phyloP scores from a whole-genome alignment of 495 filamentous ascomycete genomes.

The Talaromyces proteolyticus region DNA sequence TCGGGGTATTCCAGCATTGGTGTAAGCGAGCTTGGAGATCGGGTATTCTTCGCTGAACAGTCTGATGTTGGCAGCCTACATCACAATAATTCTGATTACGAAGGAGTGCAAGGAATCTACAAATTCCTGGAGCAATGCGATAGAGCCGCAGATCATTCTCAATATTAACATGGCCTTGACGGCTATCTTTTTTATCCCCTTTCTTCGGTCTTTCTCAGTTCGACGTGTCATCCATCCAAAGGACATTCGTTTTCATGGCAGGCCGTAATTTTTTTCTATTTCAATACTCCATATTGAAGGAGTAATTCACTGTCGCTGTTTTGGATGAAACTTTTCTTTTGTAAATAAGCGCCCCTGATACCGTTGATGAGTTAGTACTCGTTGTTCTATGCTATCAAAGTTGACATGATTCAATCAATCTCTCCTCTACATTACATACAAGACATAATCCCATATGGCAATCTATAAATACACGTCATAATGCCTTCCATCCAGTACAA shows the following conservation, averaged over 20 bases:
- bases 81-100: constrained; percentile 44
- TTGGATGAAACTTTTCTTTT: too few relatives aligned
- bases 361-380: too few relatives aligned
- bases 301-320: too few relatives aligned
- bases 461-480: too few relatives aligned
- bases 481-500: too few relatives aligned
- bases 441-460: too few relatives aligned
- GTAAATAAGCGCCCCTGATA: too few relatives aligned
- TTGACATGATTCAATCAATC: background rate
- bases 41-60: constrained; percentile 30
- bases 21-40: constrained; percentile 46
- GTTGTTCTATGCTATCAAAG: too few relatives aligned
- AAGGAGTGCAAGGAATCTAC: constrained; percentile 81
- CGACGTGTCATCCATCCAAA: background rate
- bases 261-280: too few relatives aligned
- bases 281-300: too few relatives aligned
- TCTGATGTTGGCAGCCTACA: constrained; percentile 23
- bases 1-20: constrained; percentile 50
- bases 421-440: background rate
- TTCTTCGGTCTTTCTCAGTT: background rate
- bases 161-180: constrained; percentile 16
- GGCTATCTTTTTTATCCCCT: constrained; percentile 13
- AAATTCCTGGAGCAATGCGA: constrained; percentile 86
- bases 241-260: too few relatives aligned
- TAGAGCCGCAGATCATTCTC: constrained; percentile 30